Base-by-base conservation (phyloP, 306 rosid genomes). In the Dryas alaskensis region DNA sequence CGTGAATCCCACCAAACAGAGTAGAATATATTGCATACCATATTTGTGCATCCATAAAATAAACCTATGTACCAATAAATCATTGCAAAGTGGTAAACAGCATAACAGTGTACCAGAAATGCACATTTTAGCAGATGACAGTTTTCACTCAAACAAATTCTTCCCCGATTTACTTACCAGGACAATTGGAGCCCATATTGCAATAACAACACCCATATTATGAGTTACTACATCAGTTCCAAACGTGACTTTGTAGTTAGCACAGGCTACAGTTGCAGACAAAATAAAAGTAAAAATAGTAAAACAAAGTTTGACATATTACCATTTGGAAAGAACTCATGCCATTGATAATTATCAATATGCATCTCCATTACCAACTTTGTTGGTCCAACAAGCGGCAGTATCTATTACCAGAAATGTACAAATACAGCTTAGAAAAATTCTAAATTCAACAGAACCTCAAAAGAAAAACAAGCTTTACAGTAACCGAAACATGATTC, bases 11-110 rank as follows among this genome's bases (percentile, higher is more conserved):
- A 69, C 98, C 98, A 75, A 89, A 88, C 70, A 94, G 58, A 67
- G 97, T 89, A 63, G 98, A 90, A 84, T 81, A 94, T 84, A 94
- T 94, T 80, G 96, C 91, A 87, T 94, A 94, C 97, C 98, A 94
- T 83, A 94, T 91, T 89, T 94, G 98, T 60, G 96, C 82, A 83
- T 94, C 98, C 98, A 89, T 88, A 86, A 94, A 88, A 84, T 91
- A 94, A 73, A 94, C 98, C 98, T 94, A 85, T 54, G 69, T 19
- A 79, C 69, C 67, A 79, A 82, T 68, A 66, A 73, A 78, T 68
- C 68, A 81, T 70, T 63, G 16, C 13, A 67, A 31, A 70, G 55
- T 43, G 57, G 54, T 73, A 80, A 45, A 55, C 44, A 57, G 57
- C 67, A 69, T 42, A 50, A 50, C 57, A 62, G 44, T 65, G 50